Base-by-base conservation (phyloP, 768 basidiomycete genomes). In the Suillus subluteus region DNA sequence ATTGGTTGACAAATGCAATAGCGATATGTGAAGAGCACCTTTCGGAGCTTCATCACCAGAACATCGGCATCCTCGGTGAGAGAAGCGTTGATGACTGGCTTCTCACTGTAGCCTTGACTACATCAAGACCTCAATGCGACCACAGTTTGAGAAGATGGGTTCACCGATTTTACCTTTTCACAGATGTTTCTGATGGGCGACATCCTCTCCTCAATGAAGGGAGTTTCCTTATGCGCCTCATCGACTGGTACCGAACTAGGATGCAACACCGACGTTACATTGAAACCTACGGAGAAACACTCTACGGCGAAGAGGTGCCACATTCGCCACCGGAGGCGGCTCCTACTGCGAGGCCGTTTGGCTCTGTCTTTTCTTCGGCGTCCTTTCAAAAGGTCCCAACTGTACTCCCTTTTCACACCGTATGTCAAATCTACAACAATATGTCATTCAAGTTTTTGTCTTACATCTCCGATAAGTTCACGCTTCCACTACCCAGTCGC, bases 341-440 rank as follows among this genome's bases (percentile, higher is more conserved):
- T 64, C 66, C 44, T 50, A 63, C 56, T 61, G 54, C 56, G 11
- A 69, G 71, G n/a, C 74, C 72, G 63, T 54, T 67, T 54, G 68
- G 71, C 40, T 48, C 63, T 63, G 62, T 75, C 59, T 48, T 73
- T 58, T 65, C 69, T 30, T 62, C 68, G 54, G 71, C 81, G 48
- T 72, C 72, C 62, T 64, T 72, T 21, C 79, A 77, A 15, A 73
- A 71, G 6, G 71, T 82, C 8, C 82, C 82, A 2, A 76, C 80
- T 35, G 81, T 86, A 23, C 68, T 86, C 8, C 84, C 84, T 0
- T 86, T 86, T 72, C 82, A 86, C 62, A 83, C 83, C 32, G 83
- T 84, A 63, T 65, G 82, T 66, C 23, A 37, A 15, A 7, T 44
- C 13, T 35, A 62, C 32, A 12, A 18, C 37, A 61, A 11, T 52